Evolutionary conservation across 2,329 filamentous ascomycete genomes (phyloP), one percentile per base, ranked within the genome.

Genomic region (Talaromyces piceae): DNA sequence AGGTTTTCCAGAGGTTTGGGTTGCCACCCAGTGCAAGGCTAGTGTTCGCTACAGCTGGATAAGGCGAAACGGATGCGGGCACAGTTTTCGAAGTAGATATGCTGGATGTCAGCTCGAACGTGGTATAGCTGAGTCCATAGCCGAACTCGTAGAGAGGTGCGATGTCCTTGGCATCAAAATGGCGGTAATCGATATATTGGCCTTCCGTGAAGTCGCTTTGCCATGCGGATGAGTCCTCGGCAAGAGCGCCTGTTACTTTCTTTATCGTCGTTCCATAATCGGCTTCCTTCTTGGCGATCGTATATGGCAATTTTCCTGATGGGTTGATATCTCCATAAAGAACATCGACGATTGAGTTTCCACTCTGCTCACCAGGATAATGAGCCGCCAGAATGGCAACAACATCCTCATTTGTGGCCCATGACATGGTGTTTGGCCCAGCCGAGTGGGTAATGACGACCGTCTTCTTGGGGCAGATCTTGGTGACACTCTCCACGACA

Each of bases 321-420:
- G 88, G 88, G 63, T 86, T 90, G 44, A 81, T 77, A 54, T 84
- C 79, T 45, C 87, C 88, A 56, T 88, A 87, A 1, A 91, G 73
- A 1, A 91, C 77, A 58, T 91, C 87, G 0, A 86, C 87, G 54
- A 94, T 84, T 7, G 82, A 84, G 62, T 91, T 89, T 5, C 88
- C 88, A 4, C 84, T 86, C 71, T 93, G 88, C 60, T 93, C 88
- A 16, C 88, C 88, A 54, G 87, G 86, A 61, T 90, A 93, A 87
- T 87, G 93, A 5, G 86, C 86, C 61, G 91, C 86, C 1, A 91
- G 63, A 1, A 91, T 73, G 1, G 82, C 80, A 4, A 72, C 71
- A 5, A 72, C 64, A n/a, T 70, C 62, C 55, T 80, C 82, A 20
- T 75, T 67, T 4, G 67, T 60, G 1, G 61, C 66, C 69, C 75